Conservation (phyloP, 2,329 filamentous ascomycete species). For the Ceratocystis diversiconidia region DNA sequence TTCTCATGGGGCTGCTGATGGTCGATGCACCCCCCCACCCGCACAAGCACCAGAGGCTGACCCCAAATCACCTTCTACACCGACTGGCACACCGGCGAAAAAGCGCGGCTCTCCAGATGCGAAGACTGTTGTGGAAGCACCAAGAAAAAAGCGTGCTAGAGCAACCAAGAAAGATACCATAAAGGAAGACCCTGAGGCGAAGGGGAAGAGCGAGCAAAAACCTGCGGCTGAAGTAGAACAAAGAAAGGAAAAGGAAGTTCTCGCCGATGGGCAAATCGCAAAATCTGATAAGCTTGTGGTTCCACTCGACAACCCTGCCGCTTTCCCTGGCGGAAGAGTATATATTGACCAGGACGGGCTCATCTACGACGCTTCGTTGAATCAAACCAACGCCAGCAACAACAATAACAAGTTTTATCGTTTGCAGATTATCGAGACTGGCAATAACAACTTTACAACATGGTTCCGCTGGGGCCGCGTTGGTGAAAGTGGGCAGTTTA, state of each 20-base stretch:
- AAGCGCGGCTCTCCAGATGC: not conserved
- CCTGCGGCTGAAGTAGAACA: conserved; percentile 23
- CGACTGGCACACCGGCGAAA: not conserved
- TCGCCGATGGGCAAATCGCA: conserved; percentile 33
- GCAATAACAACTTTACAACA: not conserved
- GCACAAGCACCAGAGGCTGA: not conserved
- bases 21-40: not conserved
- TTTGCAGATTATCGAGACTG: conserved; percentile 40
- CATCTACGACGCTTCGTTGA: conserved; percentile 67
- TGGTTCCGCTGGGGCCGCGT: conserved; percentile 79
- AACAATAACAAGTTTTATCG: conserved; percentile 81
- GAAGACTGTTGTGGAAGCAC: not conserved
- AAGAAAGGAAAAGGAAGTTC: conserved; percentile 24
- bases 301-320: conserved; percentile 36
- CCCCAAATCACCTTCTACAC: not conserved
- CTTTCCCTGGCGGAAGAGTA: conserved; percentile 34
- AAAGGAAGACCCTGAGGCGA: conserved; percentile 21
- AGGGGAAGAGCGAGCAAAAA: conserved; percentile 21
- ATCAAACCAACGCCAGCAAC: conserved; percentile 54
- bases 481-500: conserved; percentile 40
- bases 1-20: conserved; percentile 1
- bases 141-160: not conserved
- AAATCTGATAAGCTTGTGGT: conserved; percentile 34
- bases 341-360: conserved; percentile 50
- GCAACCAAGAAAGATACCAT: not conserved